Evolutionary conservation across 352 stramenopile genomes (phyloP), one percentile per base, ranked within the genome.

Genomic region (Globisporangium paddicum): DNA sequence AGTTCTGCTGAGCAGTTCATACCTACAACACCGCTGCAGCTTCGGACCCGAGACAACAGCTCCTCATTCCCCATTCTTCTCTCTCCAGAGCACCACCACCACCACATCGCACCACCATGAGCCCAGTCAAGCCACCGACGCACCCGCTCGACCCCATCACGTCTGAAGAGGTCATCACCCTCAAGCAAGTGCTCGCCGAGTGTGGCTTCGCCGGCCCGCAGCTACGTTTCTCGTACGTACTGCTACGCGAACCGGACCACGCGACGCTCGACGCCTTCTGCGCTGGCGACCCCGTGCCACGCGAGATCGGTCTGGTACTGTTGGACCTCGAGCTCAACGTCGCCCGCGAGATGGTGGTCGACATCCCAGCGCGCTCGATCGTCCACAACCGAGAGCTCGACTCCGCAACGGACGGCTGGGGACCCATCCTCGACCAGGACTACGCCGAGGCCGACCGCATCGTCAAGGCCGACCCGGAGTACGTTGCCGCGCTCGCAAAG

Each of bases 131-230:
- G 37, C 30, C 28, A 5, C 28, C 34, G 26, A 57, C 68, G 30
- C 71, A 82, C 46, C 73, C 73, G 18, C 68, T 82, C n/a, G 73
- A 79, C 45, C 73, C 73, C 16, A 64, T 82, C 61, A 75, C 73
- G 16, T 53, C 68, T 34, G 63, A 75, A 28, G 73, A 82, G 62
- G 66, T 82, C 44, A 58, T 62, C 46, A 66, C 44, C n/a, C 60
- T 72, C 46, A 82, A 79, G 56, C 68, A 79, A 60, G 63, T 82
- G 42, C 62, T 79, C 18, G 68, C 63, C 7, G 71, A 76, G 9
- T 60, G 59, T 18, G 73, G 70, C n/a, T 72, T 73, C 66, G 61
- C 50, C 14, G 62, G 71, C 14, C 45, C 67, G 8, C 55, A 72
- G 21, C 25, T 79, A 4, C 73, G 73, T 46, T 82, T 74, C 57